A percentile compares a stretch with the other conserved stretches of the same genome.
Conservation (phyloP, 768 basidiomycete genomes). For the Macrolepiota fuliginosa region DNA sequence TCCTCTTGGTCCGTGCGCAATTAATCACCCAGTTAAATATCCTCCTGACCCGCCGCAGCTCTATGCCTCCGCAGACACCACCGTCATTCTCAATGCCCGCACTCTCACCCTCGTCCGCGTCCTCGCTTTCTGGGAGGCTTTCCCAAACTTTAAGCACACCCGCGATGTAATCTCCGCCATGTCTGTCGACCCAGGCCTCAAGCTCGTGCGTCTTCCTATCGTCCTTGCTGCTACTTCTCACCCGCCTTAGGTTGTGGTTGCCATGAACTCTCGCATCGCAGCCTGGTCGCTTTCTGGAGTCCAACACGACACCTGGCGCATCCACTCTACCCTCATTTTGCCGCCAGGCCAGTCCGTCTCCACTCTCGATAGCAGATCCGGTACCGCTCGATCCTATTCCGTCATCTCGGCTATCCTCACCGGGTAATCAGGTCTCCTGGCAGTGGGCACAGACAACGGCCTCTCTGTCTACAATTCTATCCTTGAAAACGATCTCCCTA, state of each 20-base stretch:
- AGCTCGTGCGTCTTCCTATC: conserved; percentile 55
- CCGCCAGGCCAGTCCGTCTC: conserved; percentile 54
- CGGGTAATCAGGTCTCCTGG: conserved; percentile 60
- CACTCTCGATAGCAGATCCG: conserved; percentile 71
- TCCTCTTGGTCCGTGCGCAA: conserved; percentile 53
- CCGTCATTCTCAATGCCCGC: conserved; percentile 72
- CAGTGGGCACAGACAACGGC: conserved; percentile 57
- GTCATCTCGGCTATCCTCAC: background rate
- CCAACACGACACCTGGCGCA: conserved; percentile 64
- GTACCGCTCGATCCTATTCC: conserved; percentile 33
- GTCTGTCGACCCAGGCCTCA: conserved; percentile 75
- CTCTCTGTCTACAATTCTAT: conserved; percentile 76
- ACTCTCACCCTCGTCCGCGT: conserved; percentile 63
- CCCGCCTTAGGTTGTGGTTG: conserved; percentile 62
- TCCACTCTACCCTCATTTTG: conserved; percentile 79
- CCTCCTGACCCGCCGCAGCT: conserved; percentile 40
- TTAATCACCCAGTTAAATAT: background rate
- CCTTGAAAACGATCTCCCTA: conserved; percentile 78
- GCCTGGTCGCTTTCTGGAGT: conserved; percentile 77
- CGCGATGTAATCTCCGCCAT: conserved; percentile 54
- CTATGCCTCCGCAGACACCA: conserved; percentile 67
- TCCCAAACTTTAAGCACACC: conserved; percentile 52
- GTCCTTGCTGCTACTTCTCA: conserved; percentile 11
- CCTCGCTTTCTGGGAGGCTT: conserved; percentile 79
- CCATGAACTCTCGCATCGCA: conserved; percentile 65